phyloP scores from a whole-genome alignment of 2,329 filamentous ascomycete species.

The Arthrobotrys musiformis region DNA sequence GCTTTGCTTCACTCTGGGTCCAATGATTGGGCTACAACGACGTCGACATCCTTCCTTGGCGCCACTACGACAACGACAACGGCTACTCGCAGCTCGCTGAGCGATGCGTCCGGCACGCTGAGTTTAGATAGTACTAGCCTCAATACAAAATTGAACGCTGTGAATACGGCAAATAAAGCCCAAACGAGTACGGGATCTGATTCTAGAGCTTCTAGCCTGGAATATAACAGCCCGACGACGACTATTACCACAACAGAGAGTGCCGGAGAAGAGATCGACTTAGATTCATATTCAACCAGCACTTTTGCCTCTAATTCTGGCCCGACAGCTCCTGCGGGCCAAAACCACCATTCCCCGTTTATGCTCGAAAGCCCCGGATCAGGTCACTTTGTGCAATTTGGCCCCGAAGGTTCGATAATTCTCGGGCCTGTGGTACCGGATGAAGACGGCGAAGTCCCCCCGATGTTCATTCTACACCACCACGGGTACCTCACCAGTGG shows the following conservation, averaged over 20 bases:
- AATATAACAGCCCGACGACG: background rate
- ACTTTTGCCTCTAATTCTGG: background rate
- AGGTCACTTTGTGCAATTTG: slow-evolving; percentile 24
- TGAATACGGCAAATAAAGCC: background rate
- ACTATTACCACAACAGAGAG: background rate
- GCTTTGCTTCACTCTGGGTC: background rate
- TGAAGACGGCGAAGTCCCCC: background rate
- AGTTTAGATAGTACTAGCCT: background rate
- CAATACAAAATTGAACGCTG: slow-evolving; percentile 6
- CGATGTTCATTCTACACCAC: slow-evolving; percentile 8
- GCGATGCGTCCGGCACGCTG: background rate
- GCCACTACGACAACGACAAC: background rate
- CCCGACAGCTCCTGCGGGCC: background rate
- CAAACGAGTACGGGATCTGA: background rate
- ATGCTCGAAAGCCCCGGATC: slow-evolving; percentile 18
- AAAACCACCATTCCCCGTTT: slow-evolving; percentile 2
- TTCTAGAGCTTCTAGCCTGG: background rate
- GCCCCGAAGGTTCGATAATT: slow-evolving; percentile 11
- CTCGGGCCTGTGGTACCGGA: slow-evolving; percentile 8
- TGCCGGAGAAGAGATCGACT: background rate
- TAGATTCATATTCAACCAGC: background rate
- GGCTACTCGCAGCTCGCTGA: background rate
- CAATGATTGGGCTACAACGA: background rate
- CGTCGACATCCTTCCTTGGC: background rate
- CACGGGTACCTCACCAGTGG: slow-evolving; percentile 37